Conservation (phyloP, 495 filamentous ascomycete species). For the Clavariopsis aquatica region DNA sequence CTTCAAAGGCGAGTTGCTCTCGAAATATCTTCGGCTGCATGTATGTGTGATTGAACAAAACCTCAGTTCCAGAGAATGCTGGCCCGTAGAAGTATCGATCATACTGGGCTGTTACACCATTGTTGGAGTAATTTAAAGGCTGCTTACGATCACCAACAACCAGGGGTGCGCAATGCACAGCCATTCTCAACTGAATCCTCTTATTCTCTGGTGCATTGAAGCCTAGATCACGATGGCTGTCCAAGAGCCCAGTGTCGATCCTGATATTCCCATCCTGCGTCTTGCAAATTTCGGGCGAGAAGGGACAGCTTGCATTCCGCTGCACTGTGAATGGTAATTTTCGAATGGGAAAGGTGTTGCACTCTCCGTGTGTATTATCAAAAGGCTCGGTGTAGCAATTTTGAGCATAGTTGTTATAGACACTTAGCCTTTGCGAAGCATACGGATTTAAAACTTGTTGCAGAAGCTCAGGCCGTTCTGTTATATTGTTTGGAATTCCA, state of each 20-base stretch:
- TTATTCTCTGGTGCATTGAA: constrained; percentile 19
- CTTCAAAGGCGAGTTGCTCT: background rate
- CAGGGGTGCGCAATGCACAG: constrained; percentile 21
- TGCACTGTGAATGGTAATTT: background rate
- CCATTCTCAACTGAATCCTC: constrained; percentile 11
- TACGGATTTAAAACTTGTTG: background rate
- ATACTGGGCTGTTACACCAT: constrained; percentile 3
- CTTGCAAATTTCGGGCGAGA: constrained; percentile 14
- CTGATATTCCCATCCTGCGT: constrained; percentile 13
- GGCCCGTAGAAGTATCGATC: constrained; percentile 15
- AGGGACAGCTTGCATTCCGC: constrained; percentile 13
- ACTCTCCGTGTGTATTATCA: background rate
- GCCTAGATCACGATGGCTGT: constrained; percentile 17
- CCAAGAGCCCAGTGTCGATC: constrained; percentile 20
- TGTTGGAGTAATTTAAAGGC: constrained; percentile 7
- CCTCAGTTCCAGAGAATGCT: background rate
- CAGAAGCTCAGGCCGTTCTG: background rate
- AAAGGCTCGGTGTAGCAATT: constrained; percentile 10
- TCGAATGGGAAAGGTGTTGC: constrained; percentile 1
- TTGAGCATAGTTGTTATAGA: background rate
- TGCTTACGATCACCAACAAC: constrained; percentile 9
- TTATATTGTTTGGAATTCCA: background rate
- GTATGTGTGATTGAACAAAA: background rate
- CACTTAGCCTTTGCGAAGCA: background rate
- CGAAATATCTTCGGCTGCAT: background rate